Conservation (phyloP, 352 stramenopile genomes). For the Pythium apleroticum region DNA sequence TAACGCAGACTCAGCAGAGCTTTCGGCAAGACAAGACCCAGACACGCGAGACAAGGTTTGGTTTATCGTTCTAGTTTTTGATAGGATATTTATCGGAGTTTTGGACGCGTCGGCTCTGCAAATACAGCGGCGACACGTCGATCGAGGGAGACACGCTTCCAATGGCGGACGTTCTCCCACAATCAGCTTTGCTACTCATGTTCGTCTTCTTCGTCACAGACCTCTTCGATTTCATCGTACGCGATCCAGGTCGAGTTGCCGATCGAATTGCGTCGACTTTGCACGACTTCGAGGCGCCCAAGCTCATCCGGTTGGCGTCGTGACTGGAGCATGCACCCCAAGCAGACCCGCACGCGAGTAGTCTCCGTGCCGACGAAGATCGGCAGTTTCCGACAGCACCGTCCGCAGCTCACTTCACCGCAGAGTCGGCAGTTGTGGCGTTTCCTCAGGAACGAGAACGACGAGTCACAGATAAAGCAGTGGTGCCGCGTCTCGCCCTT, state of each 20-base stretch:
- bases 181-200: conserved; percentile 8
- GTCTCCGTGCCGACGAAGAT: conserved; percentile 62
- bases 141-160: conserved; percentile 10
- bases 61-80: conserved; percentile 13
- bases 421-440: conserved; percentile 78
- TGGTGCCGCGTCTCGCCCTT: conserved; percentile 45
- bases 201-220: conserved; percentile 12
- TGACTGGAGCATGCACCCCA: conserved; percentile 75
- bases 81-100: conserved; percentile 16
- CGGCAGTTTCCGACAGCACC: conserved; percentile 72
- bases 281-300: conserved; percentile 30
- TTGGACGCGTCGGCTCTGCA: conserved; percentile 5
- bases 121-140: conserved; percentile 9
- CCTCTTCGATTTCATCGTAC: conserved; percentile 52
- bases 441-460: conserved; percentile 77
- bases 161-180: conserved; percentile 3
- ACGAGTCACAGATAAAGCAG: conserved; percentile 63
- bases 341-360: conserved; percentile 69
- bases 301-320: conserved; percentile 59
- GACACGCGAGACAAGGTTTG: neutral
- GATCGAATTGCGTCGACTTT: conserved; percentile 58
- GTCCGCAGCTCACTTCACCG: conserved; percentile 62
- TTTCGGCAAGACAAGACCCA: neutral
- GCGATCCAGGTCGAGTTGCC: conserved; percentile 65
- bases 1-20: neutral